Evolutionary conservation across 495 filamentous ascomycete genomes (phyloP), one percentile per base, ranked within the genome.

Genomic region (Apiosordaria backusii): DNA sequence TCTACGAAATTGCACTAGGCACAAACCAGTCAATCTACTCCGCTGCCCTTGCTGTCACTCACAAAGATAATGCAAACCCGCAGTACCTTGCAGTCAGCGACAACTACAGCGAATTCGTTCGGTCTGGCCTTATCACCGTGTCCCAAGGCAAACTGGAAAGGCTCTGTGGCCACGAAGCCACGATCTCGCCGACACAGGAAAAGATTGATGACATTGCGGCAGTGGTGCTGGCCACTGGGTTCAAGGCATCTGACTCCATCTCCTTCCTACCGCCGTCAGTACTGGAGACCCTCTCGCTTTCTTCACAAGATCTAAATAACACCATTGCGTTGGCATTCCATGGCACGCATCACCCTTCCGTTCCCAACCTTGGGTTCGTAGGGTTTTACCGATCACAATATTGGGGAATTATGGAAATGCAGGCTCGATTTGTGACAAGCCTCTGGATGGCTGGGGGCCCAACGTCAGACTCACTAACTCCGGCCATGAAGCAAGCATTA

Each of bases 381-480:
- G 93, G 93, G 4, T 90, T 94, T 75, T 94, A 96, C 74, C 85
- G 91, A 45, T 89, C 90, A 1, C 91, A 92, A 0, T 96, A 90
- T 75, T 97, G 92, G 89, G 90, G 89, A 0, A 84, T 91, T 0
- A 90, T 94, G 83, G 92, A 97, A 71, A 88, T 92, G 85, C 93
- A 96, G 76, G 90, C 91, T 0, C 85, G 87, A 16, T 86, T 88
- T 64, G 71, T 95, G 2, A 83, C 79, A 0, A 70, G 68, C 26
- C 66, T 85, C 5, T 86, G 82, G 81, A 69, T 70, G 0, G 69
- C 72, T 3, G 72, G 69, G 2, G 69, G 70, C 0, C 68, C 66
- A 4, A 27, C 61, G 1, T 72, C 75, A 1, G 27, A 72, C 6
- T 67, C 74, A 2, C 62, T 72, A 0, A 57, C 75, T 4, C 59